A percentile compares a stretch with the other conserved stretches of the same genome.
Evolutionary conservation across 495 filamentous ascomycete genomes (phyloP).

Genomic region (Penicillium antarcticum): DNA sequence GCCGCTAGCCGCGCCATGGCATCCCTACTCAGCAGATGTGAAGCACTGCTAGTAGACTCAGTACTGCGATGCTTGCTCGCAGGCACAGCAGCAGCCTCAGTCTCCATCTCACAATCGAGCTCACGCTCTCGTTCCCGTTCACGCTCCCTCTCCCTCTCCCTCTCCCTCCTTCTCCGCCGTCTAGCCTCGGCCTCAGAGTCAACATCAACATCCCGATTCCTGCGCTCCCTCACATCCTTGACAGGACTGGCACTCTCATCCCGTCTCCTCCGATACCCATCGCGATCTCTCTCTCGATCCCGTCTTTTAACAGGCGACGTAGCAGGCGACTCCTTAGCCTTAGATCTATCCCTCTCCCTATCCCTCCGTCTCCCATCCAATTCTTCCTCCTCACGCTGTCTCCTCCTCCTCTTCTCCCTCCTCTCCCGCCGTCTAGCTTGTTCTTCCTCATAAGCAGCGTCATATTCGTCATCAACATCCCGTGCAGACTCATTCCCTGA

Average conservation of each 20-base stretch:
- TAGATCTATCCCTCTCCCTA: slow-evolving; percentile 24
- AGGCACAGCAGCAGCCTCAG: slow-evolving; percentile 13
- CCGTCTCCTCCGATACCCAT: slow-evolving; percentile 21
- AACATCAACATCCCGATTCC: slow-evolving; percentile 13
- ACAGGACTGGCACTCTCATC: slow-evolving; percentile 23
- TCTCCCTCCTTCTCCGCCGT: slow-evolving; percentile 13
- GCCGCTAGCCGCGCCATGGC: slow-evolving; percentile 60
- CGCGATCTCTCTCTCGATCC: slow-evolving; percentile 28
- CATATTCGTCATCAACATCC: slow-evolving; percentile 13
- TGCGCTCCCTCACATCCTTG: slow-evolving; percentile 19
- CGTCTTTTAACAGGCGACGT: slow-evolving; percentile 31
- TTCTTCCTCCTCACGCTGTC: slow-evolving; percentile 14
- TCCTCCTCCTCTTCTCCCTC: slow-evolving; percentile 14
- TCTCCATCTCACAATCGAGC: slow-evolving; percentile 11
- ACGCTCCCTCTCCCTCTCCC: slow-evolving; percentile 17
- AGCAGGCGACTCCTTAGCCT: slow-evolving; percentile 35
- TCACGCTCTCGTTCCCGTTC: slow-evolving; percentile 18
- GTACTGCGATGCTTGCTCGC: slow-evolving; percentile 37
- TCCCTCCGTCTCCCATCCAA: slow-evolving; percentile 15
- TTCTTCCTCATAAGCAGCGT: slow-evolving; percentile 11
- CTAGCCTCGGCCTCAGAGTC: slow-evolving; percentile 15
- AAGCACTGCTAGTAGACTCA: slow-evolving; percentile 39
- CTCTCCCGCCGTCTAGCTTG: slow-evolving; percentile 12
- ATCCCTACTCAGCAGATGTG: slow-evolving; percentile 44
- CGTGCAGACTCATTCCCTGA: slow-evolving; percentile 19